These are phyloP conservation scores for Simmondsia chinensis DNA, from an alignment of 148 eudicot genomes.

Conservation along the genomic window DNA sequence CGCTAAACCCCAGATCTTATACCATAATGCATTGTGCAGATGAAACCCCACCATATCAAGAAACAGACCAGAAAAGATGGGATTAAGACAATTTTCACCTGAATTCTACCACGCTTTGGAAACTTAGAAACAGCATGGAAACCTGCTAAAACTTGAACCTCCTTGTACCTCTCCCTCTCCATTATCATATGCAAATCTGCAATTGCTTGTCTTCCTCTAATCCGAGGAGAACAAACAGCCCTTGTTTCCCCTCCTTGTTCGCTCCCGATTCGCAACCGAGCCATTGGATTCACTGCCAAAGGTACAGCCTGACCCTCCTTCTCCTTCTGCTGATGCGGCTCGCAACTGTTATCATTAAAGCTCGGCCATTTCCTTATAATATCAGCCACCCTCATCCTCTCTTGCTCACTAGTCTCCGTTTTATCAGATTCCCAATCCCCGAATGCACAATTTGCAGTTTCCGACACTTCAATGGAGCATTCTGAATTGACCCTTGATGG, in stretches of 20 bases:
- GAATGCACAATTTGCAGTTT: slow-evolving; percentile 8
- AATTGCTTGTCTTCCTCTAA: slow-evolving; percentile 65
- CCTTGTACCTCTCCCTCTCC: slow-evolving; percentile 42
- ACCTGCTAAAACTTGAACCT: slow-evolving; percentile 34
- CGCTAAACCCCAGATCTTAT: no score
- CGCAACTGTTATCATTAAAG: slow-evolving; percentile 1
- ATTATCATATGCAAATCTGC: slow-evolving; percentile 30
- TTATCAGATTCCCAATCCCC: slow-evolving; percentile 24
- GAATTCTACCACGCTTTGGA: slow-evolving; percentile 63
- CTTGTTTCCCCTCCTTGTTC: slow-evolving; percentile 16
- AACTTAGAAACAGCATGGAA: slow-evolving; percentile 47
- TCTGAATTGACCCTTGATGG: background rate
- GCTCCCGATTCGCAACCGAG: slow-evolving; percentile 11
- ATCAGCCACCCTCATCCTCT: slow-evolving; percentile 48
- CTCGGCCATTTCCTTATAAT: slow-evolving; percentile 42
- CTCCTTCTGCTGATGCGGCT: slow-evolving; percentile 6
- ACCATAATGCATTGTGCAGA: no score
- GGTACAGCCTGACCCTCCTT: no score
- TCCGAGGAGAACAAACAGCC: slow-evolving; percentile 31
- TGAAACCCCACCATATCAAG: no score
- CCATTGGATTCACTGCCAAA: slow-evolving; percentile 1
- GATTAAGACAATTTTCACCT: no score
- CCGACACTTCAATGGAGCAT: background rate
- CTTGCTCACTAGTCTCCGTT: slow-evolving; percentile 24
- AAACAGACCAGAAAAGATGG: no score